Base-by-base conservation (phyloP, 345 rosid genomes). In the Sonneratia caseolaris region DNA sequence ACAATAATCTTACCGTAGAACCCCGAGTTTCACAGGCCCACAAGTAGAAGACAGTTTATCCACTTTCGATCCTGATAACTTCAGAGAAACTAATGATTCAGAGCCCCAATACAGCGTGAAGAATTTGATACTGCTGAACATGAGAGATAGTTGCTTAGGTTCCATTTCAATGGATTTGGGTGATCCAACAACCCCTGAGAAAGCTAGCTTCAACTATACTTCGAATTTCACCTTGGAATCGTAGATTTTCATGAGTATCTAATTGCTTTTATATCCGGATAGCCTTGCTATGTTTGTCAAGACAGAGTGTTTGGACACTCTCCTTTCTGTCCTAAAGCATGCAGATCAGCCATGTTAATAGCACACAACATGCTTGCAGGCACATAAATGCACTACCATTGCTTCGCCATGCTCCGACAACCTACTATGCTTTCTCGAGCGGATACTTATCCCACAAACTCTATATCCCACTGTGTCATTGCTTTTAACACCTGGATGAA, bases 1-100 rank as follows among this genome's bases (percentile, higher is more conserved):
- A 48, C 55, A 21, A 21, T 27, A 27, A 27, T 27, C 36, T 4
- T 4, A 62, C 13, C 21, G 37, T 9, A 62, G 66, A 62, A 62
- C 12, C n/a, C 40, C n/a, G 19, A 72, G 68, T 36, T 49, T 19
- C 1, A 48, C 32, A 40, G 62, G 36, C 13, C 37, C 68, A 22
- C 74, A 68, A 6, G 62, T 62, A 19, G 74, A 72, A 37, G 62
- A 40, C 62, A 72, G 68, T 24, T 43, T 22, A 18, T 21, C 37
- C 15, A 72, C 36, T 64, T 45, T 27, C 40, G 43, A 61, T 0
- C 37, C 7, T 4, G 66, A 62, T 62, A 62, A 22, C 36, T 62
- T 36, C 37, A 62, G 22, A 11, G 4, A 16, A 62, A 22, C 24
- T n/a, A 62, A 22, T 62, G 66, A 62, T 22, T 62, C 37, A 43